Evolutionary conservation across 805 yeast species (phyloP), one percentile per base, ranked within the genome.

Genomic region (Wickerhamiella brachini): DNA sequence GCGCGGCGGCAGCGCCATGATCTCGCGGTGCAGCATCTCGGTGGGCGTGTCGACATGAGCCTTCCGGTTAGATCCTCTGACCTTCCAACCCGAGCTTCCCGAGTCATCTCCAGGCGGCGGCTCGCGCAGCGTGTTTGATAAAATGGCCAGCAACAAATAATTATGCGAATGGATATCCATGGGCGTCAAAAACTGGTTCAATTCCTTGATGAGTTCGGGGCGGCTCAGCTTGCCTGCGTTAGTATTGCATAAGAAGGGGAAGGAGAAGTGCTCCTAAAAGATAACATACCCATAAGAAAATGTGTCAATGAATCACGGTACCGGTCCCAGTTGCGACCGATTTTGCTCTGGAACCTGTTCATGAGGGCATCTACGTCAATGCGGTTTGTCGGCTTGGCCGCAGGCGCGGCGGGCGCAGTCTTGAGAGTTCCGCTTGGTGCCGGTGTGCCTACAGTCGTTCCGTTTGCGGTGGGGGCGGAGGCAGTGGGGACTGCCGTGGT

Each of bases 271-370:
- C 18, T 18, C 29, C 48, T 29, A 26, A 17, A 5, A n/a, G 20
- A 34, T 15, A 15, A 37, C 41, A 37, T 37, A 37, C 63, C 63
- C 60, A 58, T 65, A 39, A 90, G 70, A 59, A 88, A 90, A 49
- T 77, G 69, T 48, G 90, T 80, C 22, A 93, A 74, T 5, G 85
- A 74, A 51, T 81, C 83, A 55, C 94, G 89, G 65, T 90, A 90
- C 53, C 75, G 76, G 55, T 83, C 90, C 98, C 98, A 90, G 47
- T 78, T 77, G 45, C 74, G 71, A 1, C 96, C 97, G 53, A 90
- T 66, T 53, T 75, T 73, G 49, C 74, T 74, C 56, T 85, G 89
- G 55, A 93, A 78, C 50, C 83, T 86, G 38, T 76, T 73, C 61
- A 89, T 85, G 52, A 88, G 71, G 1, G 66, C 60, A 51, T 80